Evolutionary conservation across 2,329 filamentous ascomycete species (phyloP), one percentile per base, ranked within the genome.

Genomic region (Penicillium sp.): DNA sequence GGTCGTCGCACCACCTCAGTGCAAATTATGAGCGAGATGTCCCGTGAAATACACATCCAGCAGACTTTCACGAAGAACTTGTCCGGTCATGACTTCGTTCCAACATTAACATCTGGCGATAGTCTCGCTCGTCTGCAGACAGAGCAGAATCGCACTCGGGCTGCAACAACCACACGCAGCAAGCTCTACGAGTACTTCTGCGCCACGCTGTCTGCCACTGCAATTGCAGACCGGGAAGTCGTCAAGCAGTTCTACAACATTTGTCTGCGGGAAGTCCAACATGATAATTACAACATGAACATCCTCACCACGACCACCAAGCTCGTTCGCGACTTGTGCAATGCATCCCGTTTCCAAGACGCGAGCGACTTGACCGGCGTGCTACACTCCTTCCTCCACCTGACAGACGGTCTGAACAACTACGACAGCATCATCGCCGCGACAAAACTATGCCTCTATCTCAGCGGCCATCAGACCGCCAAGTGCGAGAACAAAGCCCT

Each of bases 1-100:
- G 70, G 71, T 43, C 74, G 73, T 43, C 71, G 73, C 16, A 68
- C 69, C 19, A 69, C 67, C 3, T 77, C 74, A 52, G 71, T 73
- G 2, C 70, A 79, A 56, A 75, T 79, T 50, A 76, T 82, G 60
- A 74, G 71, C 5, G 77, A 81, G 39, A 70, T 81, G 57, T 66
- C 77, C 22, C 74, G 73, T 6, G 79, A 82, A 65, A 75, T 74
- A 54, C 66, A 74, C 22, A 72, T 77, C n/a, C 79, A 78, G 60
- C 75, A 75, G 58, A 65, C 71, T 10, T 78, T 77, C 65, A 63
- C 72, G 19, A 70, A 69, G 52, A 71, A 68, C 24, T 67, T 76
- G 27, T 66, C 69, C 9, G 63, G 68, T 16, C 69, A 73, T 40
- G 72, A 75, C 51, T 68, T 77, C 50, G 64, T 75, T 54, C 67